Conservation (phyloP, 2,329 filamentous ascomycete species). For the Botryotinia globosa region DNA sequence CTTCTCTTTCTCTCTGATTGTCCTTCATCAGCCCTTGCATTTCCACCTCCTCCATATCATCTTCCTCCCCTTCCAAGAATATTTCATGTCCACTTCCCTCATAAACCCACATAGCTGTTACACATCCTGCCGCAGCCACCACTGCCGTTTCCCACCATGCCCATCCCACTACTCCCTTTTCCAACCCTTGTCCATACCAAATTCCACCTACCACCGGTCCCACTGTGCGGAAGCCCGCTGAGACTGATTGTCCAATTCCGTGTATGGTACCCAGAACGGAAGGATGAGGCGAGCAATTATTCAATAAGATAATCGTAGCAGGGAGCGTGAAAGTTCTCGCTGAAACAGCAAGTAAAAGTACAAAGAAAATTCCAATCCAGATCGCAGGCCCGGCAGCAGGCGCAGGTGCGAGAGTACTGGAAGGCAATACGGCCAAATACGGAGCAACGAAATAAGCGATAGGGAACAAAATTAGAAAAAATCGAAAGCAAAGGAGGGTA, state of each 20-base stretch:
- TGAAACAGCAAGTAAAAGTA: slow-evolving; percentile 55
- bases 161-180: slow-evolving; percentile 52
- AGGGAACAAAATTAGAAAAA: slow-evolving; percentile 64
- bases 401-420: slow-evolving; percentile 36
- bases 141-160: slow-evolving; percentile 52
- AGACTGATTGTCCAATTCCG: slow-evolving; percentile 55
- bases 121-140: slow-evolving; percentile 3
- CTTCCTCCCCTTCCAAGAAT: slow-evolving; percentile 7
- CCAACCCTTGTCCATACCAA: slow-evolving; percentile 52
- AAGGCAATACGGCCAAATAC: slow-evolving; percentile 55
- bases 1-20: slow-evolving; percentile 9
- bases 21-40: slow-evolving; percentile 13
- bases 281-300: slow-evolving; percentile 57
- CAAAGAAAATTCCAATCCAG: slow-evolving; percentile 54
- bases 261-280: slow-evolving; percentile 57
- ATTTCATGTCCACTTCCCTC: slow-evolving; percentile 18
- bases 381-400: slow-evolving; percentile 48
- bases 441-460: slow-evolving; percentile 66
- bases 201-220: slow-evolving; percentile 55
- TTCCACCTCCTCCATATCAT: slow-evolving; percentile 6
- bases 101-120: slow-evolving; percentile 19
- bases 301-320: slow-evolving; percentile 56
- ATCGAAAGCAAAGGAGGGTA: slow-evolving; percentile 63
- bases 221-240: slow-evolving; percentile 52
- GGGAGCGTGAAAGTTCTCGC: slow-evolving; percentile 60